These are phyloP conservation scores for Teunomyces lycoperdinae DNA, from an alignment of 805 yeast species.

Conservation along the genomic window DNA sequence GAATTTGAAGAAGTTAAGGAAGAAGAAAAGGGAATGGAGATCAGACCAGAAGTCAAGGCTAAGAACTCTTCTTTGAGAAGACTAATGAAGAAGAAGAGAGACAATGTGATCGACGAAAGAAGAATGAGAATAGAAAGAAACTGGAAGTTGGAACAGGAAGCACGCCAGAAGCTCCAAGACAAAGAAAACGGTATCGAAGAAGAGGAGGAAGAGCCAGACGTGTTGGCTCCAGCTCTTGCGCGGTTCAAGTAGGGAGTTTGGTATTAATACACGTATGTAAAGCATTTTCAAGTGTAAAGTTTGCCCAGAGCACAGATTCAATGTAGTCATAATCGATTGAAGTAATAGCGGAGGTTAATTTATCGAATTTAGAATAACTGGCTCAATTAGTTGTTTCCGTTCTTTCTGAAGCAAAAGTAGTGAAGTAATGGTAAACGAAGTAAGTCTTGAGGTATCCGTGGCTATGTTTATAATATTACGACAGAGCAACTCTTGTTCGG, in stretches of 20 bases:
- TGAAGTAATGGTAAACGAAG: conserved; percentile 17
- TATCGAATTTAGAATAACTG: background rate
- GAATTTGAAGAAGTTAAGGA: conserved; percentile 34
- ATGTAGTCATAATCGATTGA: conserved; percentile 12
- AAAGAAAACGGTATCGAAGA: conserved; percentile 46
- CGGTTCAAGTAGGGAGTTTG: conserved; percentile 38
- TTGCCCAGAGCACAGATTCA: conserved; percentile 22
- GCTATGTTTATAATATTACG: conserved; percentile 18
- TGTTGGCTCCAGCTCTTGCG: conserved; percentile 46
- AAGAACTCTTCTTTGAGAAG: conserved; percentile 82
- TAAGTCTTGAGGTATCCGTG: conserved; percentile 17
- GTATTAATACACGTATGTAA: conserved; percentile 9
- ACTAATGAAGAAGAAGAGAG: conserved; percentile 76
- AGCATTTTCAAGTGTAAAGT: conserved; percentile 15
- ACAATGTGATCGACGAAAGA: conserved; percentile 84
- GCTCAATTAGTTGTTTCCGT: conserved; percentile 9
- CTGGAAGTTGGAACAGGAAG: conserved; percentile 68
- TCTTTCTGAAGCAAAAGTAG: conserved; percentile 15
- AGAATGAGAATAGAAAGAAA: conserved; percentile 73
- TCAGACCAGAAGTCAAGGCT: conserved; percentile 69
- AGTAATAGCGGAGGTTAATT: background rate
- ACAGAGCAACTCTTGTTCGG: conserved; percentile 15
- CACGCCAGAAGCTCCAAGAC: conserved; percentile 53
- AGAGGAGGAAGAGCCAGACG: conserved; percentile 56
- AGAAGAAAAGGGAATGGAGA: conserved; percentile 45